Evolutionary conservation across 768 basidiomycete genomes (phyloP).

Genomic region (Leucogyrophana mollusca): DNA sequence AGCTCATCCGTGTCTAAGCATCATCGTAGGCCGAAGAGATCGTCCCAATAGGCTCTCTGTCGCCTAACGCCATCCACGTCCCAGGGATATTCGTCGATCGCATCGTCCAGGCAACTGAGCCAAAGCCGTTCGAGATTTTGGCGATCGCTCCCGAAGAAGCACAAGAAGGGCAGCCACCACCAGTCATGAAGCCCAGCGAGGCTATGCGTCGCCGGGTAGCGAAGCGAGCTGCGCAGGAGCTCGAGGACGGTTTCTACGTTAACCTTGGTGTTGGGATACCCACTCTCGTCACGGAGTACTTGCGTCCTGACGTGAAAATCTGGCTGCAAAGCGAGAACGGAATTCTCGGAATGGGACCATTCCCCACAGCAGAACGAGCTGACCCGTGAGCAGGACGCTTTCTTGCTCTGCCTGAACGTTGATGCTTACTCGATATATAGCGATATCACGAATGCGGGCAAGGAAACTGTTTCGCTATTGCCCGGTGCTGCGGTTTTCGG

Average conservation of each 20-base stretch:
- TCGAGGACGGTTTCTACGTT: conserved; percentile 78
- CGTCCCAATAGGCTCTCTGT: conserved; percentile 72
- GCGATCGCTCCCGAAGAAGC: conserved; percentile 53
- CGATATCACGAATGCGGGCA: conserved; percentile 84
- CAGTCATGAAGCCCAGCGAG: conserved; percentile 51
- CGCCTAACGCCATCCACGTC: conserved; percentile 76
- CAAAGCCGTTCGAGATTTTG: conserved; percentile 70
- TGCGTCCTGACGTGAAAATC: conserved; percentile 64
- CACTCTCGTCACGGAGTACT: conserved; percentile 74
- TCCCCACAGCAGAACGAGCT: conserved; percentile 68
- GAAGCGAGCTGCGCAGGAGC: conserved; percentile 77
- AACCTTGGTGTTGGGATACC: conserved; percentile 87
- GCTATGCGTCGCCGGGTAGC: conserved; percentile 66
- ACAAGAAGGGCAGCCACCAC: conserved; percentile 24
- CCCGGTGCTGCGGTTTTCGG: conserved; percentile 88
- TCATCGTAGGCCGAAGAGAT: conserved; percentile 71
- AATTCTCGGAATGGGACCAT: conserved; percentile 79
- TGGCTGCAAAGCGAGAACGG: conserved; percentile 88
- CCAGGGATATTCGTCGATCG: conserved; percentile 85
- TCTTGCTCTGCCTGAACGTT: neutral
- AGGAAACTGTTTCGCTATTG: conserved; percentile 85
- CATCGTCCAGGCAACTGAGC: conserved; percentile 68
- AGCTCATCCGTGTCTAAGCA: neutral
- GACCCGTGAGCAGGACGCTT: conserved; percentile 79
- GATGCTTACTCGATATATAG: conserved; percentile 29